Base-by-base conservation (phyloP, 2,329 filamentous ascomycete genomes). In the Fusarium heterosporum region DNA sequence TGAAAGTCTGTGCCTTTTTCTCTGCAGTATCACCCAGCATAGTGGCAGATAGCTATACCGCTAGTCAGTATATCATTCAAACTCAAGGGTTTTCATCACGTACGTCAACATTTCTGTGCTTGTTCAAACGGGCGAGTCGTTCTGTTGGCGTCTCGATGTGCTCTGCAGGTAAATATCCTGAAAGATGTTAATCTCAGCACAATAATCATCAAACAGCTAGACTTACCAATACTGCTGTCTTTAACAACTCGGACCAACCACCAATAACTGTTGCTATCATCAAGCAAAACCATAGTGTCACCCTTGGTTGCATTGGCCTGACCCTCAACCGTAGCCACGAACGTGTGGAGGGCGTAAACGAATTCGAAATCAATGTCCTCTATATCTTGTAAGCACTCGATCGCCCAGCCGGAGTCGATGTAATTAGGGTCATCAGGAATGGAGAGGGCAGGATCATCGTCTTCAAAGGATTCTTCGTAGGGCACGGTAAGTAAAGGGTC, bases 341-440 rank as follows among this genome's bases (percentile, higher is more conserved):
- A 99, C 4, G 95, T 99, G 78, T 98, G 96, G 59, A 99, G 84
- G 28, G 96, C 96, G 81, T 99, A 99, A 63, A 99, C 96, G 81
- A 98, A 98, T 78, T 98, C 95, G 83, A 99, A 98, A 85, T 99
- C 96, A 80, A 99, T 99, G 76, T 99, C 96, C 87, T 99, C 96
- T 98, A 84, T 79, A 80, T 90, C 85, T 85, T 88, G 91, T 97
- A 93, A 97, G 93, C 90, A 90, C 83, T 92, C 87, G 81, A 86
- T 86, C 78, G 85, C 89, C 90, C 89, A 94, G 61, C 89, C 90
- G 72, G 87, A 89, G 77, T 92, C 88, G 83, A 91, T 79, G 78
- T 87, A 91, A 79, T 84, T 84, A 61, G 84, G 76, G 75, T 91
- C 84, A 77, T 83, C 77, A 79, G 75, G 73, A 64, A 78, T 83